Percentiles rank a stretch among this genome's conserved stretches.
These are phyloP conservation scores for Escovopsis sp. DNA, from an alignment of 2,329 filamentous ascomycete species.

Conservation along the genomic window DNA sequence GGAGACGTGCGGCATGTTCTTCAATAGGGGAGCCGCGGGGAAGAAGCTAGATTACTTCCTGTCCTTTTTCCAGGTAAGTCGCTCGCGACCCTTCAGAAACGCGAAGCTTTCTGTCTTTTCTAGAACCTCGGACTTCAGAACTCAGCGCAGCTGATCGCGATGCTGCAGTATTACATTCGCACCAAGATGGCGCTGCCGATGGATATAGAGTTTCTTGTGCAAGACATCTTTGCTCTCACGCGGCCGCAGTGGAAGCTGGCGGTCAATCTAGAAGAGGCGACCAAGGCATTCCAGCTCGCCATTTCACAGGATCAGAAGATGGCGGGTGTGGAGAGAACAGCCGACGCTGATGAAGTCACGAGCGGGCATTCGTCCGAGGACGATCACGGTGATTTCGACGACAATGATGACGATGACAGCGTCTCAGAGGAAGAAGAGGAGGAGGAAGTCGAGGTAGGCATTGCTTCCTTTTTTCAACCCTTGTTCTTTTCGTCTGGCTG, in stretches of 20 bases:
- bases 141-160: conserved; percentile 1
- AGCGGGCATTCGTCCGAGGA: conserved; percentile 64
- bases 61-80: conserved; percentile 67
- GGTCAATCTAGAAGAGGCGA: conserved; percentile 66
- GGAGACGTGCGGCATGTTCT: conserved; percentile 93
- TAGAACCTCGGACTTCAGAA: too few species aligned
- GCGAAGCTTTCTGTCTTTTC: not conserved
- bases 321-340: conserved; percentile 51
- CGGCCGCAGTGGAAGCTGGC: conserved; percentile 88
- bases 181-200: conserved; percentile 83
- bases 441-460: conserved; percentile 41
- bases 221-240: conserved; percentile 74
- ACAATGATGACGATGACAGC: conserved; percentile 47
- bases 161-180: conserved; percentile 69
- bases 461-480: conserved; percentile 13
- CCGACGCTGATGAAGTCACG: conserved; percentile 57
- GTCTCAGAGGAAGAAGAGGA: conserved; percentile 34
- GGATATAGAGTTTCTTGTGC: conserved; percentile 93
- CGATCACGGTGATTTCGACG: conserved; percentile 51
- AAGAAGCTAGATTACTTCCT: conserved; percentile 98
- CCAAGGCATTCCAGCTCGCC: conserved; percentile 70
- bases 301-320: conserved; percentile 79
- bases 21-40: conserved; percentile 80
- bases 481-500: conserved; percentile 17
- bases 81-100: not conserved